Conservation (phyloP, 768 basidiomycete species). For the Chalciporus pseudorubinellus region DNA sequence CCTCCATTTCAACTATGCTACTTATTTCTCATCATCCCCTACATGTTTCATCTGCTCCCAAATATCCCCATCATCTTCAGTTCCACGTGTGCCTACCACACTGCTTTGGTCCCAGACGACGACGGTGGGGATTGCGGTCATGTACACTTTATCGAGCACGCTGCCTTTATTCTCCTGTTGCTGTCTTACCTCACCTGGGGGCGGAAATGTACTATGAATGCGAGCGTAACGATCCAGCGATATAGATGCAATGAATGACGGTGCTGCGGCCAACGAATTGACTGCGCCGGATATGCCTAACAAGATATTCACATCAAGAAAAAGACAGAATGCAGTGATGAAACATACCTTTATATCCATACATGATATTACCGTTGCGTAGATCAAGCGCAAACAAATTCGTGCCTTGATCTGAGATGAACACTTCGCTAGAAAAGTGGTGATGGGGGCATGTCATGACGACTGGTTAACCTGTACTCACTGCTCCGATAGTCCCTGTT, state of each 20-base stretch:
- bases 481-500: conserved; percentile 63
- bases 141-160: conserved; percentile 61
- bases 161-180: conserved; percentile 57
- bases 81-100: conserved; percentile 12
- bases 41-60: conserved; percentile 67
- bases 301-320: background rate
- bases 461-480: conserved; percentile 34
- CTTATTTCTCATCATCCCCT: conserved; percentile 36
- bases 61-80: conserved; percentile 53
- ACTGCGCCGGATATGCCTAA: conserved; percentile 72
- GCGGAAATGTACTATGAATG: conserved; percentile 60
- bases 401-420: conserved; percentile 63
- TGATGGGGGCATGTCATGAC: background rate
- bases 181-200: conserved; percentile 45
- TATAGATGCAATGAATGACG: conserved; percentile 54
- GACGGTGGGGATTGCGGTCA: conserved; percentile 60
- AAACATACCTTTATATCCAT: conserved; percentile 62
- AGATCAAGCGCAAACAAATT: conserved; percentile 66
- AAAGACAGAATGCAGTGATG: background rate
- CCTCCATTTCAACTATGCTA: background rate
- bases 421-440: conserved; percentile 53
- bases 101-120: conserved; percentile 58
- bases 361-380: conserved; percentile 61
- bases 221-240: conserved; percentile 70
- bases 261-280: conserved; percentile 57